These are phyloP conservation scores for Suhomyces bribrorum DNA, from an alignment of 1,139 yeast species.

Conservation along the genomic window DNA sequence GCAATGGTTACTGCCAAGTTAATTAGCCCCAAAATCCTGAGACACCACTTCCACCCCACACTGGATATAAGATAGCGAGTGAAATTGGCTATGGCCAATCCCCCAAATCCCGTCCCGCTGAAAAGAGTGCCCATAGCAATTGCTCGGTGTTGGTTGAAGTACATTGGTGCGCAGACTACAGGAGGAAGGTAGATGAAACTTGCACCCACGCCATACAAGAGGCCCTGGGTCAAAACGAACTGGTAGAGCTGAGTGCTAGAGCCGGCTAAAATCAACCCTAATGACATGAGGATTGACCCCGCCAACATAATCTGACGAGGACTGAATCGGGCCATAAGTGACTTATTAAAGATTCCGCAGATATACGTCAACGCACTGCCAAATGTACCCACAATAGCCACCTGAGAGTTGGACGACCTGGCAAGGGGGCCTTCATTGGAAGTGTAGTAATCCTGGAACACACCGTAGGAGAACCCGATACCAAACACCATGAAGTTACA, in stretches of 20 bases:
- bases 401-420: conserved; percentile 23
- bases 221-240: conserved; percentile 40
- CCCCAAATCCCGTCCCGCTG: conserved; percentile 47
- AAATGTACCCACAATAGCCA: conserved; percentile 33
- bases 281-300: conserved; percentile 28
- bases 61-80: conserved; percentile 28
- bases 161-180: conserved; percentile 42
- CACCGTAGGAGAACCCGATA: conserved; percentile 36
- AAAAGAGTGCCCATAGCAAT: conserved; percentile 45
- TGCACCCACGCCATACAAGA: conserved; percentile 40
- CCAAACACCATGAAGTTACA: conserved; percentile 38
- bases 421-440: conserved; percentile 30
- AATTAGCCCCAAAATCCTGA: conserved; percentile 35
- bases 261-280: conserved; percentile 30
- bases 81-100: conserved; percentile 38
- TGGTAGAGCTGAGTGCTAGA: conserved; percentile 26
- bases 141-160: conserved; percentile 36
- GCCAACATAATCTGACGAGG: conserved; percentile 26
- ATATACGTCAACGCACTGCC: conserved; percentile 31
- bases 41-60: conserved; percentile 44
- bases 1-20: conserved; percentile 19
- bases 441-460: conserved; percentile 35
- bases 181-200: conserved; percentile 41
- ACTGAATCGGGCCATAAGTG: conserved; percentile 18
- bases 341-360: conserved; percentile 27